Conservation (phyloP, 2,329 filamentous ascomycete species). For the Neobulgaria alba region DNA sequence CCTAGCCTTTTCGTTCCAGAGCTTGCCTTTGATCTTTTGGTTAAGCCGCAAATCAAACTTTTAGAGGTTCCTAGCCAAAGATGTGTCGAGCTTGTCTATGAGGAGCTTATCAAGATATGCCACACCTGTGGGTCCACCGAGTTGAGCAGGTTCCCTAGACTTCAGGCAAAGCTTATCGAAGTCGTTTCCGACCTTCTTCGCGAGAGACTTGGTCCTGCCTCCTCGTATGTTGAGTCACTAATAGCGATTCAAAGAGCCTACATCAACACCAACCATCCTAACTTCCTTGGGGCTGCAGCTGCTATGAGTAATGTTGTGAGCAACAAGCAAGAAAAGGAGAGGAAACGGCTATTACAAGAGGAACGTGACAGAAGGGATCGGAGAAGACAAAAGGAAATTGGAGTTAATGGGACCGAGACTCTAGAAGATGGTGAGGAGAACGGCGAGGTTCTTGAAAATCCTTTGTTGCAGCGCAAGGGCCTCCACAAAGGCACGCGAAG, state of each 20-base stretch:
- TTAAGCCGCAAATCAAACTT: slow-evolving; percentile 97
- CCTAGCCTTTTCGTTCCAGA: slow-evolving; percentile 96
- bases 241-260: slow-evolving; percentile 97
- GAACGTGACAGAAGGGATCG: slow-evolving; percentile 81
- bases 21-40: slow-evolving; percentile 91
- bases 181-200: slow-evolving; percentile 93
- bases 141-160: slow-evolving; percentile 78
- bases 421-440: slow-evolving; percentile 51
- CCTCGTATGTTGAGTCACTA: slow-evolving; percentile 86
- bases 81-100: slow-evolving; percentile 96
- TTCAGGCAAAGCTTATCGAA: slow-evolving; percentile 96
- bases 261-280: slow-evolving; percentile 99
- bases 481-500: slow-evolving; percentile 53
- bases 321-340: slow-evolving; percentile 89
- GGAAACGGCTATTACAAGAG: slow-evolving; percentile 69
- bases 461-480: slow-evolving; percentile 51
- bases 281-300: slow-evolving; percentile 91
- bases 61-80: slow-evolving; percentile 90
- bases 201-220: slow-evolving; percentile 83
- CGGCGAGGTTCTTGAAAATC: slow-evolving; percentile 44
- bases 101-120: slow-evolving; percentile 98
- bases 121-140: slow-evolving; percentile 97
- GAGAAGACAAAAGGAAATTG: slow-evolving; percentile 73
- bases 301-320: slow-evolving; percentile 96
- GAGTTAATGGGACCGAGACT: slow-evolving; percentile 64